A percentile compares a stretch with the other conserved stretches of the same genome.
Evolutionary conservation across 345 rosid species (phyloP).

Genomic region (Balakata baccata): DNA sequence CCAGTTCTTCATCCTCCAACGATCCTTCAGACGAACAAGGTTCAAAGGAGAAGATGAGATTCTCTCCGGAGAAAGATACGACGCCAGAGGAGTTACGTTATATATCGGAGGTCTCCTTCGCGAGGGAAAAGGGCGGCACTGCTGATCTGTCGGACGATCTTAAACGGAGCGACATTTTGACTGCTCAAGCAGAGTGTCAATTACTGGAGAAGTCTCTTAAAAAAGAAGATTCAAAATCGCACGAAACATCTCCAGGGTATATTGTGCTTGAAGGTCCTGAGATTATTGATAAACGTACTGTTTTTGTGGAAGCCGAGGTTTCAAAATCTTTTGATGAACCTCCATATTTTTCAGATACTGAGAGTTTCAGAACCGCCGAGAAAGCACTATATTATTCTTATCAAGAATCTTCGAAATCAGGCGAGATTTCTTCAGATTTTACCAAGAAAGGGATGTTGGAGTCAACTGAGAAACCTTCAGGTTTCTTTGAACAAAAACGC

Average conservation of each 20-base stretch:
- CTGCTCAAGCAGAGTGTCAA: not conserved
- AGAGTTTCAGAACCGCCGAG: not conserved
- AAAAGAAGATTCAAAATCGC: not conserved
- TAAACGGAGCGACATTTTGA: not conserved
- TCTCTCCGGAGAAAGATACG: not conserved
- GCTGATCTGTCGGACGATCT: not conserved
- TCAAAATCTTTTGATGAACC: not conserved
- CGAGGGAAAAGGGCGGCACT: not conserved
- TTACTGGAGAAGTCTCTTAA: not conserved
- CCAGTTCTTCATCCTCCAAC: not conserved
- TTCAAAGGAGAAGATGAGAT: not conserved
- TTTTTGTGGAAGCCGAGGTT: not conserved
- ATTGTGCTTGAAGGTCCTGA: not conserved
- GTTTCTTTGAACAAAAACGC: slow-evolving; percentile 3
- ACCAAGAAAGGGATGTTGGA: not conserved
- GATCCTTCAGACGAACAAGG: not conserved
- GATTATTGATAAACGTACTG: not conserved
- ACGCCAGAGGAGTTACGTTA: not conserved
- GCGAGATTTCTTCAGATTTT: not conserved
- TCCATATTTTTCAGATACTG: not conserved
- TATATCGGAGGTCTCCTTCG: not conserved
- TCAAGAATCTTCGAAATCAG: not conserved
- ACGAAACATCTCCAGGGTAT: not conserved
- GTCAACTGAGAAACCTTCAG: not conserved
- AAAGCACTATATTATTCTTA: not conserved